phyloP scores from a whole-genome alignment of 805 yeast species.

The Candida alai region DNA sequence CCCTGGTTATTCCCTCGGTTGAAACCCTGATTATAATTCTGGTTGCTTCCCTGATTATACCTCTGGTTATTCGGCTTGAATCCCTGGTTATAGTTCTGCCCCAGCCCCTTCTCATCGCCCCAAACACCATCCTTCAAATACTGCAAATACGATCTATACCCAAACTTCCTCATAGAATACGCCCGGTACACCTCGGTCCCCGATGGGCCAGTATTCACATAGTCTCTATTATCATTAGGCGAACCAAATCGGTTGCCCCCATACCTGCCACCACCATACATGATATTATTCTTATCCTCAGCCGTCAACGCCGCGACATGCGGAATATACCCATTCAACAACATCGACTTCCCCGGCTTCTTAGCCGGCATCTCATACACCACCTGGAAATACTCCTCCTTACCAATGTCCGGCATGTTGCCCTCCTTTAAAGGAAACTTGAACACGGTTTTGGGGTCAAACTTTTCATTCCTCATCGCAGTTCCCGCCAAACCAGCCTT shows the following conservation, averaged over 20 bases:
- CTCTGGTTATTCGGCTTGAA: neutral
- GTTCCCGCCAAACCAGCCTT: constrained; percentile 59
- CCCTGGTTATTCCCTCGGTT: constrained; percentile 15
- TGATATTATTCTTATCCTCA: constrained; percentile 63
- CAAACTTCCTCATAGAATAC: constrained; percentile 36
- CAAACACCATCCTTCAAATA: constrained; percentile 13
- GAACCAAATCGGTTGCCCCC: constrained; percentile 30
- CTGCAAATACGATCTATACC: constrained; percentile 27
- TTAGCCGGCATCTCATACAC: constrained; percentile 61
- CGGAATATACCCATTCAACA: constrained; percentile 73
- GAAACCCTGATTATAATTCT: constrained; percentile 9
- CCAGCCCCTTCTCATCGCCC: constrained; percentile 8
- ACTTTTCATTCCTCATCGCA: constrained; percentile 35
- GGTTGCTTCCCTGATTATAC: constrained; percentile 5
- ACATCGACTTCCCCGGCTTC: constrained; percentile 71
- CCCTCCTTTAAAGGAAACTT: constrained; percentile 47
- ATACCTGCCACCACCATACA: constrained; percentile 38
- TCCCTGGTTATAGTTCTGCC: too few relatives aligned
- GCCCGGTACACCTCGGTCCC: constrained; percentile 29
- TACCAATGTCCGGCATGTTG: constrained; percentile 42
- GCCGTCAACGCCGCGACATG: constrained; percentile 57
- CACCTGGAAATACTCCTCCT: constrained; percentile 37
- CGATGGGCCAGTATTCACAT: constrained; percentile 39
- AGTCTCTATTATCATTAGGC: constrained; percentile 29
- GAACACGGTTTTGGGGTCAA: constrained; percentile 30